Conservation (phyloP, 2,329 filamentous ascomycete genomes). For the Monosporascus sp. region DNA sequence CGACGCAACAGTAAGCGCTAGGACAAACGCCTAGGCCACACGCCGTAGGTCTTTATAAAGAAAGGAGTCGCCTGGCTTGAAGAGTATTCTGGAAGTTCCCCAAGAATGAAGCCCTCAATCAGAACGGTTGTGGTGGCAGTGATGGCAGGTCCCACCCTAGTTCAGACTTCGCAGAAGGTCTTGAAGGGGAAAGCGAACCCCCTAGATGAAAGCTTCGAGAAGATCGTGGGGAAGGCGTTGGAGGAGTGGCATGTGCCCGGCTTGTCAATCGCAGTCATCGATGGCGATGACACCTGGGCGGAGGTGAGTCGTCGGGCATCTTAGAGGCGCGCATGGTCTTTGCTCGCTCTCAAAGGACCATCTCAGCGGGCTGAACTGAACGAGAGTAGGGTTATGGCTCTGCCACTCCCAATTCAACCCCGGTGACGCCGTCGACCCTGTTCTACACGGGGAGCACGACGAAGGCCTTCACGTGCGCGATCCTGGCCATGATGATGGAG, state of each 20-base stretch:
- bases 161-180: neutral
- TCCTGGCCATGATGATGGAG: constrained; percentile 42
- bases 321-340: neutral
- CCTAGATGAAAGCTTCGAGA: constrained; percentile 9
- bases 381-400: constrained; percentile 37
- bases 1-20: no score
- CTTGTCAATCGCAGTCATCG: constrained; percentile 42
- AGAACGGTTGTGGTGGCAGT: neutral
- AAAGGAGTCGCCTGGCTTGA: neutral
- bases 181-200: constrained; percentile 4
- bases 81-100: neutral
- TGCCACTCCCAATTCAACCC: constrained; percentile 30
- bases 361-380: neutral
- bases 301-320: constrained; percentile 25
- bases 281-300: constrained; percentile 36
- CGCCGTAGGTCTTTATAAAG: no score
- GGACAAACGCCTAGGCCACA: no score
- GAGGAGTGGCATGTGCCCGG: constrained; percentile 44
- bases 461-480: constrained; percentile 49
- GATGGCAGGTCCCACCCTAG: neutral
- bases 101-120: neutral
- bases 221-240: constrained; percentile 15
- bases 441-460: constrained; percentile 51
- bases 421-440: constrained; percentile 42
- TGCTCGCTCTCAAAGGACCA: neutral